Base-by-base conservation (phyloP, 2,329 filamentous ascomycete species). In the Alternaria incomplexa region DNA sequence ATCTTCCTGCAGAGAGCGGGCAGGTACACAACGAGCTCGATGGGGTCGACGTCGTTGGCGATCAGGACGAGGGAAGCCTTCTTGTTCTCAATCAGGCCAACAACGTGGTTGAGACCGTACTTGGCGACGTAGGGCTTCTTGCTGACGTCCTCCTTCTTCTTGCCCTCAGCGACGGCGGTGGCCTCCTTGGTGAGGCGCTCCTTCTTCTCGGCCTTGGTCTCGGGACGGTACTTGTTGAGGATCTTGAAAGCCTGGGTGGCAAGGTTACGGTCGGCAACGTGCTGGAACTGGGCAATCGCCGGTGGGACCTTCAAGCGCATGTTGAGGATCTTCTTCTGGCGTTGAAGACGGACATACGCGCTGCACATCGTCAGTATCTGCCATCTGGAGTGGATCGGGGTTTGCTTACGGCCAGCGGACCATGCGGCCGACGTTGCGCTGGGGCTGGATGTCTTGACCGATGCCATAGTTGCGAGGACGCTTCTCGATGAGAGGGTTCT, bases 401-500 rank as follows among this genome's bases (percentile, higher is more conserved):
- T 1, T 52, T 52, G 48, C 48, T 52, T 52, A 52, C n/a, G 60
- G 60, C 60, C 60, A 99, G 89, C 96, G 96, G 81, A 99, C 94
- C 93, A 99, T 97, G 72, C 80, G 80, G 51, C 73, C 75, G 55
- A 81, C 89, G 88, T 99, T 98, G 68, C 74, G 74, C 87, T 98
- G 96, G 66, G 74, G 74, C 65, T 77, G 74, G 68, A 98, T 93
- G 86, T 97, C 95, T 89, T 98, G 94, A 82, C 96, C 96, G 83
- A 99, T 97, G 83, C 95, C 96, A 85, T 89, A 99, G 93, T 99
- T 99, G 82, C 92, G 92, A 79, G 93, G 86, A 79, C 94, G 93
- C 89, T 96, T 97, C 93, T 99, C 96, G 85, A 99, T 90, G 82
- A 99, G 94, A 83, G 96, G 96, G 91, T 98, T 99, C 96, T 99